Conservation (phyloP, 257 asterid species). For the Solanum pinnatisectum region DNA sequence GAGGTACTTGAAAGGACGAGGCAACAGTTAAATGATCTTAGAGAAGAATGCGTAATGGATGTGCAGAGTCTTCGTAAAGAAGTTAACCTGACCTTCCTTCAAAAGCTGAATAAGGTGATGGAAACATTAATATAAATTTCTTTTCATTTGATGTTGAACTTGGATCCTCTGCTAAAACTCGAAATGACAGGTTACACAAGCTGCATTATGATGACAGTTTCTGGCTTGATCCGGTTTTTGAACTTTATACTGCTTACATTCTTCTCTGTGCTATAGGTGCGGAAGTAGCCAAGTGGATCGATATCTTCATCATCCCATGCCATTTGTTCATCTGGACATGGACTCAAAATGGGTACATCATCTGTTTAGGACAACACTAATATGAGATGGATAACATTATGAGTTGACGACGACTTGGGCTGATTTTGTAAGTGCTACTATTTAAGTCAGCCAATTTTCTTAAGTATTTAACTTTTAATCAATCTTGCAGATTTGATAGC, state of each 20-base stretch:
- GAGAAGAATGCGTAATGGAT: slow-evolving; percentile 33
- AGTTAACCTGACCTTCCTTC: slow-evolving; percentile 42
- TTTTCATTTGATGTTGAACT: background rate
- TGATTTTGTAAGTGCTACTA: background rate
- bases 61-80: slow-evolving; percentile 55
- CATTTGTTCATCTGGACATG: background rate
- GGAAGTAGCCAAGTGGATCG: background rate
- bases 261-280: background rate
- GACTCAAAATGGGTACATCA: background rate
- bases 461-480: background rate
- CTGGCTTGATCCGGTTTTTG: background rate
- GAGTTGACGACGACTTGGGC: background rate
- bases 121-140: background rate
- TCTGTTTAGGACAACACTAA: background rate
- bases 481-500: background rate
- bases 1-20: slow-evolving; percentile 36
- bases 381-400: background rate
- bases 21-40: slow-evolving; percentile 1
- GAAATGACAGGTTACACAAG: slow-evolving; percentile 24
- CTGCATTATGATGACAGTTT: slow-evolving; percentile 17
- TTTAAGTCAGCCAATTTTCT: background rate
- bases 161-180: background rate
- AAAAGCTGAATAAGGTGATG: slow-evolving; percentile 38
- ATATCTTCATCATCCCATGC: background rate
- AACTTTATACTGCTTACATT: background rate